Evolutionary conservation across 2,329 filamentous ascomycete genomes (phyloP), one percentile per base, ranked within the genome.

Genomic region (Cladosporium sp.): DNA sequence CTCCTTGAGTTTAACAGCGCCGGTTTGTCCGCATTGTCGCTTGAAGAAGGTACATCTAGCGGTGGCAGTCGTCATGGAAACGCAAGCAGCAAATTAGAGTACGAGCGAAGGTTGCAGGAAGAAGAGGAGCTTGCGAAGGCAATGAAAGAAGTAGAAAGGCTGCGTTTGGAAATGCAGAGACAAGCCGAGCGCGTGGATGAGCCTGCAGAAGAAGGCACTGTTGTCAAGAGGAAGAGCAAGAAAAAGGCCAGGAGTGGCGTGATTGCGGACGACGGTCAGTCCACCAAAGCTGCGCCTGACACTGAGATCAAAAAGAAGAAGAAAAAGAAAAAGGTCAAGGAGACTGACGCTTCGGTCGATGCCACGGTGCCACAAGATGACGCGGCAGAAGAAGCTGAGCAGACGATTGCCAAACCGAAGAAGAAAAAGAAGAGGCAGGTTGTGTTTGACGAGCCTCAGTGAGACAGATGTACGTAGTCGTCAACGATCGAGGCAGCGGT

Each of bases 81-180:
- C 12, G 50, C 61, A 56, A 67, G 67, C n/a, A 70, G 69, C 57
- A 72, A 77, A 56, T 81, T 85, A 57, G 86, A 91, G 65, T 83
- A 87, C 60, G 90, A 92, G 73, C 83, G 84, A 62, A 86, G 89
- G 69, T 86, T 89, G 74, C 86, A 86, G 18, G 92, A 96, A 74
- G 93, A 97, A 67, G 88, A 87, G 1, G 93, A 97, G 78, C 96
- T 97, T 92, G 88, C 87, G 53, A 88, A 88, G 73, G 95, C 94
- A 10, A 88, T 97, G 83, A 89, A 89, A 76, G 91, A 97, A 77
- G 91, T 99, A 3, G 94, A 98, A 80, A 84, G 89, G 61, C 80
- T 96, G 66, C 84, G 95, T 62, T 81, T 97, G 65, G 92, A 97
- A 79, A 97, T 98, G 93, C 91, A 93, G 79, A 82, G 91, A 65